phyloP scores from a whole-genome alignment of 73 alveolate genomes.

The Symbiodinium pilosum region DNA sequence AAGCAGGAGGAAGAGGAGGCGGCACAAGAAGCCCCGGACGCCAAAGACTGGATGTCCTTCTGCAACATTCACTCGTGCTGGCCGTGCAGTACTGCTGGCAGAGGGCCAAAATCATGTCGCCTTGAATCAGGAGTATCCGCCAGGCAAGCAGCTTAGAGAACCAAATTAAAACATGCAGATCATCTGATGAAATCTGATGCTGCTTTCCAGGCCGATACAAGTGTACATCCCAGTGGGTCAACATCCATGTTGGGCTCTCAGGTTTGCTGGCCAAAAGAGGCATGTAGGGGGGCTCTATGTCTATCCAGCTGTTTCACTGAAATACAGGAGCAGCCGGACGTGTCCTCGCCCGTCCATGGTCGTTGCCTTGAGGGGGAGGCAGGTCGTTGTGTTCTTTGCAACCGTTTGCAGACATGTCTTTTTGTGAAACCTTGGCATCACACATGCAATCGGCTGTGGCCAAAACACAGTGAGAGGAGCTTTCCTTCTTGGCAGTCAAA shows the following conservation, averaged over 20 bases:
- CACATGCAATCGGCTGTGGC: too few relatives aligned
- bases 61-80: not conserved
- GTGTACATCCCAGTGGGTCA: slow-evolving; percentile 65
- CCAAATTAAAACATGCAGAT: too few relatives aligned
- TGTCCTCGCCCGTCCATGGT: slow-evolving; percentile 43
- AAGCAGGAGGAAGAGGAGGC: not conserved
- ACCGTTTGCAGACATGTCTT: too few relatives aligned
- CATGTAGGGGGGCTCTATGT: too few relatives aligned
- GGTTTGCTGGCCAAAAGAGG: not conserved
- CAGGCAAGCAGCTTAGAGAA: not conserved
- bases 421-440: too few relatives aligned
- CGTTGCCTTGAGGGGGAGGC: slow-evolving; percentile 48
- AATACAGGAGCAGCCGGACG: slow-evolving; percentile 29
- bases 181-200: too few relatives aligned
- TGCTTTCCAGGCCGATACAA: slow-evolving; percentile 12
- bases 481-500: slow-evolving; percentile 29
- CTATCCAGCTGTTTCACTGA: not conserved
- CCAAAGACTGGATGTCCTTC: not conserved
- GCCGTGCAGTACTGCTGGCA: not conserved
- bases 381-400: too few relatives aligned
- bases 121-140: slow-evolving; percentile 10
- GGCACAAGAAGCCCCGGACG: slow-evolving; percentile 1
- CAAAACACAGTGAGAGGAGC: too few relatives aligned
- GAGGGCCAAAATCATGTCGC: not conserved
- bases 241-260: slow-evolving; percentile 1